Conservation (phyloP, 805 yeast genomes). For the Teunomyces atbi region DNA sequence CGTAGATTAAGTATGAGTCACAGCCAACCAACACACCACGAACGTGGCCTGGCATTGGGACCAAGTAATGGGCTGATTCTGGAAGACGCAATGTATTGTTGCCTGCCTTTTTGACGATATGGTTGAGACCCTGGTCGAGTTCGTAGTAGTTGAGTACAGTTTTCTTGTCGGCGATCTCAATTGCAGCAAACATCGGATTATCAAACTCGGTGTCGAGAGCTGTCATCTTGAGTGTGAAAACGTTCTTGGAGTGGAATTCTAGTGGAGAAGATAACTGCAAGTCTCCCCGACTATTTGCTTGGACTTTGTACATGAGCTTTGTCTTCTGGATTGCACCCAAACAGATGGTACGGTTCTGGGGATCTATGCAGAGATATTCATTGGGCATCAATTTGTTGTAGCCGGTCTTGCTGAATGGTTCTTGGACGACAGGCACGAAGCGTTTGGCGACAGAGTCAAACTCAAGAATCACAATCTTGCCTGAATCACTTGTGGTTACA, state of each 20-base stretch:
- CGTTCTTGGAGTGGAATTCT: conserved; percentile 55
- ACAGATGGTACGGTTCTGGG: conserved; percentile 67
- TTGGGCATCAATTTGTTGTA: conserved; percentile 76
- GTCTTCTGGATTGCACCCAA: conserved; percentile 70
- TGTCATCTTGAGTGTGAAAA: conserved; percentile 51
- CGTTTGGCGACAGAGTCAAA: conserved; percentile 34
- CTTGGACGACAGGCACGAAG: conserved; percentile 53
- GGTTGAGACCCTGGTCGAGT: conserved; percentile 82
- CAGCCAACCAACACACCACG: conserved; percentile 71
- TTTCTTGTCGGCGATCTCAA: conserved; percentile 54
- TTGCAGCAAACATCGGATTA: conserved; percentile 79
- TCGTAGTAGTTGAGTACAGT: conserved; percentile 63
- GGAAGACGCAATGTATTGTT: conserved; percentile 11
- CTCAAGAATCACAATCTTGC: conserved; percentile 58
- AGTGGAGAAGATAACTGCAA: conserved; percentile 68
- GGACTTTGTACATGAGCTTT: conserved; percentile 67
- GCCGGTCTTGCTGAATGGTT: conserved; percentile 73
- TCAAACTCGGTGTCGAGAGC: conserved; percentile 76
- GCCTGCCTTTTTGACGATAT: conserved; percentile 45
- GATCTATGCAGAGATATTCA: conserved; percentile 65
- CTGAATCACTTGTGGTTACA: conserved; percentile 78
- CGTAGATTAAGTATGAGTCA: conserved; percentile 52
- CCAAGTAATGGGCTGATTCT: conserved; percentile 46
- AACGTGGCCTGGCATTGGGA: conserved; percentile 71
- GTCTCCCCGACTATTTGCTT: conserved; percentile 43